A percentile compares a stretch with the other conserved stretches of the same genome.
phyloP scores from a whole-genome alignment of 2,329 filamentous ascomycete species.

The Dactylonectria macrodidyma region DNA sequence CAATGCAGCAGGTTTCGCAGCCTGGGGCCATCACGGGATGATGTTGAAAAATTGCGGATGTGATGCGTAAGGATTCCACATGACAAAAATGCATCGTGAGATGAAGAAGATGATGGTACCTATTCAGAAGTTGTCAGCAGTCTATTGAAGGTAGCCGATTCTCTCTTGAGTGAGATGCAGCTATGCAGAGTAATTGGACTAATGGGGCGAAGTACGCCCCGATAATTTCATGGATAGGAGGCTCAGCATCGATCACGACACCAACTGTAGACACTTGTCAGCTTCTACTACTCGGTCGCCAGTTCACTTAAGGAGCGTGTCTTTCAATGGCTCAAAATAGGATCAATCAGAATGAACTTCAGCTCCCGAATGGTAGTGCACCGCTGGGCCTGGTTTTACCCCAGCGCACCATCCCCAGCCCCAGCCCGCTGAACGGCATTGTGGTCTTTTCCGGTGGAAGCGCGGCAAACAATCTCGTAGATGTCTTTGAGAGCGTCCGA shows the following conservation, averaged over 20 bases:
- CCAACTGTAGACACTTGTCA: constrained; percentile 26
- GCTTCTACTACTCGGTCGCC: constrained; percentile 4
- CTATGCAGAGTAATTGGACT: constrained; percentile 12
- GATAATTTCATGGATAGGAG: constrained; percentile 21
- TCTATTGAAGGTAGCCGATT: not conserved
- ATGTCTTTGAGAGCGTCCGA: constrained; percentile 82
- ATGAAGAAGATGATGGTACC: not conserved
- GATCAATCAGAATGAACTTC: constrained; percentile 39
- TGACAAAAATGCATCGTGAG: not conserved
- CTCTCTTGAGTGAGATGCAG: constrained; percentile 14
- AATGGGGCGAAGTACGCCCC: constrained; percentile 13
- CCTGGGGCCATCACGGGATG: not conserved
- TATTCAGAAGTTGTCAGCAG: constrained; percentile 4
- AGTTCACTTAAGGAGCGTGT: not conserved
- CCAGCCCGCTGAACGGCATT: constrained; percentile 59
- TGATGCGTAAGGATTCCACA: not conserved
- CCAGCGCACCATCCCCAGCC: constrained; percentile 38
- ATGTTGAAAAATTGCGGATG: not conserved
- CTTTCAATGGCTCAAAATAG: constrained; percentile 40
- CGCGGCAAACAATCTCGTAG: constrained; percentile 94
- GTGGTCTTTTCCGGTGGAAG: constrained; percentile 94
- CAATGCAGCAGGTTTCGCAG: not conserved
- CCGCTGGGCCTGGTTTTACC: constrained; percentile 35
- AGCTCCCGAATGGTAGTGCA: constrained; percentile 43
- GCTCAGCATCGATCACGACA: constrained; percentile 18